These are phyloP conservation scores for Yamadazyma laniorum DNA, from an alignment of 805 yeast genomes.

Conservation along the genomic window DNA sequence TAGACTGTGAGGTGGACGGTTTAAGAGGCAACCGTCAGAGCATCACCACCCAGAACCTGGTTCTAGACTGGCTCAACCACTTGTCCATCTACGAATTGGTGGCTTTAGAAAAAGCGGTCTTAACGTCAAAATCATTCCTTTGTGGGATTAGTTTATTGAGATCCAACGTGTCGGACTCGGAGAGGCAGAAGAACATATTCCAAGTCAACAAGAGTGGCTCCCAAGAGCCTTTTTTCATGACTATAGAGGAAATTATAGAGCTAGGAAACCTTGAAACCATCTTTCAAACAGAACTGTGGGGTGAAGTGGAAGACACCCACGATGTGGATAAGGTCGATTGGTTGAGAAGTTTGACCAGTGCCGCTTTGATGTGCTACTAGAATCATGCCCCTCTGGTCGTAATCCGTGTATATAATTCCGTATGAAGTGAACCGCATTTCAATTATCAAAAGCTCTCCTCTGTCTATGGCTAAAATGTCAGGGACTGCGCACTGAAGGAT, in stretches of 20 bases:
- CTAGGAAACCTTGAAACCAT: constrained; percentile 79
- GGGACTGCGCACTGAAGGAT: constrained; percentile 4
- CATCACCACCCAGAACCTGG: constrained; percentile 57
- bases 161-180: constrained; percentile 32
- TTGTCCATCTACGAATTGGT: constrained; percentile 77
- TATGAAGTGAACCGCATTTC: too few species aligned
- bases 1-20: constrained; percentile 83
- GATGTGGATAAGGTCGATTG: constrained; percentile 95
- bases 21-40: constrained; percentile 78
- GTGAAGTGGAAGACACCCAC: constrained; percentile 97
- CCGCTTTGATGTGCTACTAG: constrained; percentile 49
- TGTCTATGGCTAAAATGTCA: neutral
- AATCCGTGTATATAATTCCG: constrained; percentile 6
- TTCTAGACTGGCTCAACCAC: constrained; percentile 57
- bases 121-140: constrained; percentile 81
- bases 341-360: constrained; percentile 75
- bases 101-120: constrained; percentile 86
- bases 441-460: neutral
- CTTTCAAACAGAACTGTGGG: constrained; percentile 89
- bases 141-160: constrained; percentile 72
- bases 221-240: constrained; percentile 32
- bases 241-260: constrained; percentile 70
- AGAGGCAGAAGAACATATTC: constrained; percentile 21
- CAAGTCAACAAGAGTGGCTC: constrained; percentile 34
- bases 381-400: too few species aligned